phyloP scores from a whole-genome alignment of 179 eudicot species.

The Sideroxylon spinosum region DNA sequence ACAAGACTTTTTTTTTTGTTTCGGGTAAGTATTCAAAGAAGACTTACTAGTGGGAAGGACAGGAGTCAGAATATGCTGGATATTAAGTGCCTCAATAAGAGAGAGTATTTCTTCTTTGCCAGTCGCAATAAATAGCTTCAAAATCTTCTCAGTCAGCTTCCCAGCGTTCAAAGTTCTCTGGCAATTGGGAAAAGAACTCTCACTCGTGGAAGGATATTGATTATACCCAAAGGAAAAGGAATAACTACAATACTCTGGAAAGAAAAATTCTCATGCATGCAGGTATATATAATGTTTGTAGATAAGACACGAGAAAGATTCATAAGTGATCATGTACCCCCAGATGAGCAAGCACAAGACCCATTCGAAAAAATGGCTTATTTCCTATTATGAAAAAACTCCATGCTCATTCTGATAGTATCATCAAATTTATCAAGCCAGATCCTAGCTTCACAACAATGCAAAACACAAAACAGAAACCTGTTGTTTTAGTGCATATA shows the following conservation, averaged over 20 bases:
- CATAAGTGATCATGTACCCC: not conserved
- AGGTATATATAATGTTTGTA: not conserved
- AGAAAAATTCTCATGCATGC: not conserved
- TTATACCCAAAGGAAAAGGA: not conserved
- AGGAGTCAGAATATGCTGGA: constrained; percentile 54
- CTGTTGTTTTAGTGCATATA: too few species aligned
- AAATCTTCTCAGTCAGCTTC: constrained; percentile 76
- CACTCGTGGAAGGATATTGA: not conserved
- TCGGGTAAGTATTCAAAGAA: too few species aligned
- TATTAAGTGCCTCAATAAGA: constrained; percentile 61
- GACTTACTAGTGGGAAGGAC: constrained; percentile 86
- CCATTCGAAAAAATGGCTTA: not conserved
- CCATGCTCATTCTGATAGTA: not conserved
- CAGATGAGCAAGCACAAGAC: not conserved
- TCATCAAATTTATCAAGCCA: not conserved
- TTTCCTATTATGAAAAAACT: not conserved
- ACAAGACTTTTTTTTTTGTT: too few species aligned
- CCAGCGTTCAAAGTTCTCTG: constrained; percentile 91
- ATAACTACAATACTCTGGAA: not conserved
- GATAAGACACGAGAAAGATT: not conserved
- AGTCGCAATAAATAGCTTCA: constrained; percentile 73
- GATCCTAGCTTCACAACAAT: not conserved
- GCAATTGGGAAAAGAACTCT: constrained; percentile 3
- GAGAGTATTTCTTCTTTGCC: constrained; percentile 75
- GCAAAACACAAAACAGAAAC: not conserved